Conservation (phyloP, 208 protist genomes). For the Leishmania guyanensis region DNA sequence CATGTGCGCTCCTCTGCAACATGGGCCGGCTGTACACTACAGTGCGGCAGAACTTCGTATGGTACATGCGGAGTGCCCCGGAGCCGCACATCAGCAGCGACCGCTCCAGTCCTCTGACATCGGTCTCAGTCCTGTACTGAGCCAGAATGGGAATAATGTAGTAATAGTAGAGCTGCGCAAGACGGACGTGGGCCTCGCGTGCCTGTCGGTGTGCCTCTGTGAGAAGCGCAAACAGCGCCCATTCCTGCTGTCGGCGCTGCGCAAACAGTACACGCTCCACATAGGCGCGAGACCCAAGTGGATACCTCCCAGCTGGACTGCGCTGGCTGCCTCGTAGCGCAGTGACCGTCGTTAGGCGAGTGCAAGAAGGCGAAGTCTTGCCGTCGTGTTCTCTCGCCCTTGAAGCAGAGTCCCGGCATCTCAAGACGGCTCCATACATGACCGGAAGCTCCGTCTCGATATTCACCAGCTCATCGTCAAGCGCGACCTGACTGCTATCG, state of each 20-base stretch:
- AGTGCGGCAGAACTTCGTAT: slow-evolving; percentile 24
- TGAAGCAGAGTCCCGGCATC: background rate
- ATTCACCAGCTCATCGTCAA: slow-evolving; percentile 5
- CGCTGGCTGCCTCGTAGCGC: slow-evolving; percentile 2
- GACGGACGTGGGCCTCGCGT: slow-evolving; percentile 34
- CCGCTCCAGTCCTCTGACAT: slow-evolving; percentile 13
- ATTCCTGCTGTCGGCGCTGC: slow-evolving; percentile 53
- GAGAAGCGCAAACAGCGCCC: slow-evolving; percentile 55
- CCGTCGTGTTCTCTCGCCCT: background rate
- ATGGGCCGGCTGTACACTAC: background rate
- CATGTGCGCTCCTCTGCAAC: background rate
- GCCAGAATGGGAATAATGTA: slow-evolving; percentile 50
- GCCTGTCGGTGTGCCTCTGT: slow-evolving; percentile 46
- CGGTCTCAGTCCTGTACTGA: slow-evolving; percentile 3
- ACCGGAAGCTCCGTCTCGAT: slow-evolving; percentile 1
- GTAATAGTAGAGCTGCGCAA: slow-evolving; percentile 58
- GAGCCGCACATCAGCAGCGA: slow-evolving; percentile 30
- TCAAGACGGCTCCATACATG: background rate
- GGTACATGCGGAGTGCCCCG: slow-evolving; percentile 20
- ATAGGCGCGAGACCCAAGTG: slow-evolving; percentile 49
- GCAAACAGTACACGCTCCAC: slow-evolving; percentile 51
- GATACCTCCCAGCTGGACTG: slow-evolving; percentile 15
- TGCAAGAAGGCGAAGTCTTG: no score
- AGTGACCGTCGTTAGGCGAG: background rate
- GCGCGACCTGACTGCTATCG: background rate